Evolutionary conservation across 2,329 filamentous ascomycete species (phyloP), one percentile per base, ranked within the genome.

Genomic region (Trichophyton verrucosum): DNA sequence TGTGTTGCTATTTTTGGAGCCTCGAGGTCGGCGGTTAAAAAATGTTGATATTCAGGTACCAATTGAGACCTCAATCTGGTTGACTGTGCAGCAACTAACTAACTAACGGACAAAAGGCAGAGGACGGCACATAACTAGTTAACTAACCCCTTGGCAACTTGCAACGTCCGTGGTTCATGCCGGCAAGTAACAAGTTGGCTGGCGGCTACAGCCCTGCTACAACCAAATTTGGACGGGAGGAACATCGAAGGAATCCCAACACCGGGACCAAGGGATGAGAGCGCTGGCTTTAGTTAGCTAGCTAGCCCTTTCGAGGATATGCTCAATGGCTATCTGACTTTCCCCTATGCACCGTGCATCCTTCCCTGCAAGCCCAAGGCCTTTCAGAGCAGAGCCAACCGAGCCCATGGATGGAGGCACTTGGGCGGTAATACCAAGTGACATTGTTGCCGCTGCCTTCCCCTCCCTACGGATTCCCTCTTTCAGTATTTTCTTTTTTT

Each of bases 21-120:
- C 9, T 27, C 7, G 15, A 15, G 24, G 30, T 27, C 51, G 51
- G 51, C 51, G 51, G 51, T 55, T 55, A 55, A 53, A 33, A 38
- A 24, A 44, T 44, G 40, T 36, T 33, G 27, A 55, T 55, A 55
- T 55, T 55, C 51, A 55, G 51, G 51, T 55, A 55, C 51, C 51
- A 36, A 33, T 55, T 8, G 51, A 55, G 51, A 27, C 24, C 51
- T 55, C 51, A 55, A 55, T 55, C 51, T 15, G 15, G 11, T 36
- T 8, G 51, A 20, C 8, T 20, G 22, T 53, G 49, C 49, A 53
- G 22, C 49, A 30, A 27, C 33, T 22, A 3, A 44, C 22, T 20
- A 17, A 4, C 11, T 36, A 47, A 47, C 44, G 44, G 44, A 47
- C 44, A 47, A 47, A 27, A 51, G 46, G 46, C 22, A 51, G 44